Evolutionary conservation across 768 basidiomycete genomes (phyloP).

Genomic region (Termitomyces sp.): DNA sequence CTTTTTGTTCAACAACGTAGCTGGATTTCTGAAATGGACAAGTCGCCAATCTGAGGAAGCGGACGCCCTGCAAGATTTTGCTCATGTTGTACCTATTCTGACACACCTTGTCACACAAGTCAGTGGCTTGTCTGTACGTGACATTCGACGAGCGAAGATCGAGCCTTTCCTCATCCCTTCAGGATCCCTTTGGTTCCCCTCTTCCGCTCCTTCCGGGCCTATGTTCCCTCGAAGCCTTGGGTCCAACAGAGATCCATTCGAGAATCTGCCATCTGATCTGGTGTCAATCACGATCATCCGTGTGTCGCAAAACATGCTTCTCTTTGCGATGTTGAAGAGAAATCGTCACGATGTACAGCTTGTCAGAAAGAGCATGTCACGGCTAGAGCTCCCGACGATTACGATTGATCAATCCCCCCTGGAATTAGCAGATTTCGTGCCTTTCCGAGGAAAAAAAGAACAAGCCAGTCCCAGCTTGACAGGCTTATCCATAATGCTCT

Average conservation of each 20-base stretch:
- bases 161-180: conserved; percentile 68
- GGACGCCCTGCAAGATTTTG: conserved; percentile 50
- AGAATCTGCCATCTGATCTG: conserved; percentile 39
- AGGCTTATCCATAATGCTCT: conserved; percentile 57
- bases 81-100: conserved; percentile 54
- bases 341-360: conserved; percentile 66
- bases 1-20: conserved; percentile 65
- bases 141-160: conserved; percentile 69
- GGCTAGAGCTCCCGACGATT: conserved; percentile 54
- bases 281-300: conserved; percentile 61
- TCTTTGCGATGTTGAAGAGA: conserved; percentile 59
- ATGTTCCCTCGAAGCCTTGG: conserved; percentile 58
- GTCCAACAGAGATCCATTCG: conserved; percentile 32
- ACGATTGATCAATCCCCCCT: conserved; percentile 25
- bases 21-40: conserved; percentile 60
- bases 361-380: conserved; percentile 61
- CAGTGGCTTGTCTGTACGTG: conserved; percentile 67
- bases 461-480: conserved; percentile 24
- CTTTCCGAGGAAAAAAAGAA: conserved; percentile 23
- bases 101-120: conserved; percentile 61
- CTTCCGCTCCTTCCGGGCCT: conserved; percentile 48
- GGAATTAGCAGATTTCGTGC: conserved; percentile 47
- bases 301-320: conserved; percentile 67
- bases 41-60: conserved; percentile 40
- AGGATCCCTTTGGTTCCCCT: conserved; percentile 66